Evolutionary conservation across 164 flowering plant genomes (phyloP), one percentile per base, ranked within the genome.

Genomic region (Buxus sempervirens): DNA sequence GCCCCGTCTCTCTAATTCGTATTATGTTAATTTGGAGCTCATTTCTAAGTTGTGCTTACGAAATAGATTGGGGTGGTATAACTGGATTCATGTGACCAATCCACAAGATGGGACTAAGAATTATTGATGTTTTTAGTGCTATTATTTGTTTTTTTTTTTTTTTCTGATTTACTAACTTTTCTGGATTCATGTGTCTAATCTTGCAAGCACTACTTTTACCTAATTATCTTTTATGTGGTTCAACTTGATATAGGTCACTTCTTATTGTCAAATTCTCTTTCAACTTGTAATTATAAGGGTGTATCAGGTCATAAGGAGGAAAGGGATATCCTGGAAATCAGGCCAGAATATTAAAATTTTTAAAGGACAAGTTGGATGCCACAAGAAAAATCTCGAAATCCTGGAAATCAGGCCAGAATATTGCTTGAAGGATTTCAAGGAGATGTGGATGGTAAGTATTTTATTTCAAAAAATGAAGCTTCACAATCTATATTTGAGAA

Each of bases 351-450:
- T 92, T 18, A 91, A 85, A 74, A 41, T 89, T 65, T 63, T 84
- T 25, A 89, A 80, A 73, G 94, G 97, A 32, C 90, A 90, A 22
- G 64, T 78, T 21, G 89, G 90, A 14, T 58, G 68, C 54, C 75
- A 77, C 23, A 84, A 82, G 25, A 83, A 73, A 18, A 84, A 88
- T 76, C 55, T 84, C 1, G 96, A 85, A 1, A 87, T 88, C 13
- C 24, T 92, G 36, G 96, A 92, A 72, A 82, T 73, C n/a, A n/a
- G n/a, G n/a, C n/a, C n/a, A n/a, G n/a, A n/a, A 82, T 92, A 53
- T 60, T 88, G 74, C 79, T 90, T 10, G 96, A 87, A 79, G 96
- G 94, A 60, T 71, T 84, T 54, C 78, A 75, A 75, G 96, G 90
- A 10, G 92, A 92, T 65, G 70, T 81, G 66, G 90, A 91, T 60